Evolutionary conservation across 2,329 filamentous ascomycete species (phyloP).

Genomic region (Aspergillus proliferans): DNA sequence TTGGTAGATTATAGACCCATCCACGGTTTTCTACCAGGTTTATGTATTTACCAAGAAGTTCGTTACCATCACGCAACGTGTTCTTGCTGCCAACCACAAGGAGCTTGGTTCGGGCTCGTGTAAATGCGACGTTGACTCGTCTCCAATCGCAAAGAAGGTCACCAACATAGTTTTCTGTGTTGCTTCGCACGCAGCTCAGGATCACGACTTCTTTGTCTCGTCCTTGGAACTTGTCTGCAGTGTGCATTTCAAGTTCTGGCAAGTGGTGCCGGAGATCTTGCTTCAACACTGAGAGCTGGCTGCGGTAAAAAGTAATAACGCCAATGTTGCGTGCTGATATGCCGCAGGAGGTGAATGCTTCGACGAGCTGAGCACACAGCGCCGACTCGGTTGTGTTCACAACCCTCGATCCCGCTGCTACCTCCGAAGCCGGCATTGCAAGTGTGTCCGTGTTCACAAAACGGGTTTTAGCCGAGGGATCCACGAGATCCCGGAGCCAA

Average conservation of each 20-base stretch:
- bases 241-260: constrained; percentile 80
- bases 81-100: constrained; percentile 76
- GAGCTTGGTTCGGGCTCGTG: constrained; percentile 84
- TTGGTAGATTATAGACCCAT: constrained; percentile 74
- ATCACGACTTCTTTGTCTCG: constrained; percentile 92
- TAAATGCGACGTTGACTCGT: constrained; percentile 92
- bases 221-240: constrained; percentile 93
- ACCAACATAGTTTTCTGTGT: constrained; percentile 75
- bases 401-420: constrained; percentile 68
- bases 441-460: constrained; percentile 87
- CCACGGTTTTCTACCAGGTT: constrained; percentile 65
- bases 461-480: constrained; percentile 66
- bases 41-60: constrained; percentile 72
- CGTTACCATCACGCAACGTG: constrained; percentile 63
- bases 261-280: constrained; percentile 58
- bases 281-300: constrained; percentile 77
- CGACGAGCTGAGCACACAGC: constrained; percentile 72
- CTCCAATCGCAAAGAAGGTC: constrained; percentile 88
- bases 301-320: constrained; percentile 94
- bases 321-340: constrained; percentile 73
- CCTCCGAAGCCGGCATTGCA: constrained; percentile 57
- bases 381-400: constrained; percentile 79
- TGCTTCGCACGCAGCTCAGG: constrained; percentile 79
- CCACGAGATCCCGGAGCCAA: constrained; percentile 69
- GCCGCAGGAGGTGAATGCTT: constrained; percentile 68